Evolutionary conservation across 257 asterid species (phyloP).

Genomic region (Solanum pennellii): DNA sequence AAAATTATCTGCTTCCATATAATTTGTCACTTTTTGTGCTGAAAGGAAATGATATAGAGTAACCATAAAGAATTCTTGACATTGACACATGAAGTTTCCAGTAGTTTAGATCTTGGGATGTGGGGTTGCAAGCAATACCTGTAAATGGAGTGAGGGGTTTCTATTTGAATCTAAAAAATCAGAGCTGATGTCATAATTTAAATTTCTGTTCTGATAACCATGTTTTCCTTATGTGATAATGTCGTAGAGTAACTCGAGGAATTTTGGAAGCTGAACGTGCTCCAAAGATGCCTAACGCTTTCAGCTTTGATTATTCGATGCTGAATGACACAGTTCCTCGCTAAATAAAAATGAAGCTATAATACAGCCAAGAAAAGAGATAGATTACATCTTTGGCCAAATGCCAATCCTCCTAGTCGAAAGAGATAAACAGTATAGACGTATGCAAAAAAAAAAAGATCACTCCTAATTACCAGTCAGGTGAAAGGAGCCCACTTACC

Average conservation of each 20-base stretch:
- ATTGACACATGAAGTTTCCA: not conserved
- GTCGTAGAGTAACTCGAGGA: not conserved
- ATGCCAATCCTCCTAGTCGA: not conserved
- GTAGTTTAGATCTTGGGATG: not conserved
- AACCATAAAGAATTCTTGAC: not conserved
- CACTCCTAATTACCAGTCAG: not conserved
- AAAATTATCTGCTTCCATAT: not conserved
- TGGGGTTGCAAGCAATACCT: not conserved
- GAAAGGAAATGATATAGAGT: not conserved
- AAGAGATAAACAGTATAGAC: not conserved
- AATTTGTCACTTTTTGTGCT: not conserved
- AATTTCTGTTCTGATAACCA: not conserved
- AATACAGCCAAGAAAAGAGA: not conserved
- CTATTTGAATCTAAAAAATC: not conserved
- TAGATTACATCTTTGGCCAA: not conserved
- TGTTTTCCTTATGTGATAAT: not conserved
- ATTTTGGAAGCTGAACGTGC: not conserved
- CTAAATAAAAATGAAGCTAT: not conserved
- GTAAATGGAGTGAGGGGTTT: not conserved
- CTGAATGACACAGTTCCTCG: not conserved
- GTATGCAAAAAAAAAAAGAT: not conserved
- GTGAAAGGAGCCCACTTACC: not conserved
- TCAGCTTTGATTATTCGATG: not conserved
- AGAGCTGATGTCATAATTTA: not conserved
- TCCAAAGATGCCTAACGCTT: not conserved